phyloP scores from a whole-genome alignment of 345 rosid species.

The Ceriops zippeliana region DNA sequence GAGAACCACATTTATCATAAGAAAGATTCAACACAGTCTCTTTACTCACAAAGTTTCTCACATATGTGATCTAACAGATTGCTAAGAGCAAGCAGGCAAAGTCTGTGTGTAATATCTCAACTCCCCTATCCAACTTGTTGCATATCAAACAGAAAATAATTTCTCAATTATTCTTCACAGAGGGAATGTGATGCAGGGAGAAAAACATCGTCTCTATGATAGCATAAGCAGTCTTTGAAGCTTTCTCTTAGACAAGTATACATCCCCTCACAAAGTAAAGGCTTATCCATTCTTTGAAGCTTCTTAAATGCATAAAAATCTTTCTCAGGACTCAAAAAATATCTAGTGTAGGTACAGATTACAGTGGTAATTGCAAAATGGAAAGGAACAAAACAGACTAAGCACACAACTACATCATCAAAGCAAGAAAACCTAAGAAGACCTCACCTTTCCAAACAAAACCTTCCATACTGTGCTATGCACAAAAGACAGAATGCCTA shows the following conservation, averaged over 20 bases:
- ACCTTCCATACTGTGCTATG: conserved; percentile 99
- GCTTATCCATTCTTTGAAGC: conserved; percentile 1
- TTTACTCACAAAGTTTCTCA: too few relatives aligned
- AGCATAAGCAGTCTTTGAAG: too few relatives aligned
- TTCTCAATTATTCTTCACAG: not conserved
- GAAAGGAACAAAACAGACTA: not conserved
- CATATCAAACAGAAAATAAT: not conserved
- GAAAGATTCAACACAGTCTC: not conserved
- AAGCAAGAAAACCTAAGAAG: not conserved
- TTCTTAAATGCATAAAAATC: not conserved
- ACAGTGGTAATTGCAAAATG: not conserved
- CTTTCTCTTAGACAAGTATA: not conserved
- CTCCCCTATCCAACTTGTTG: not conserved
- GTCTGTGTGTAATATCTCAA: not conserved
- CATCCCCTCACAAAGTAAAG: not conserved
- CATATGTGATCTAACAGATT: too few relatives aligned
- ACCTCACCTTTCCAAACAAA: conserved; percentile 78
- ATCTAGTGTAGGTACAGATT: not conserved
- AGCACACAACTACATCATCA: conserved; percentile 2
- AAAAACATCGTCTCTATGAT: not conserved
- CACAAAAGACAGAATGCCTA: conserved; percentile 88
- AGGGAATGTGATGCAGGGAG: not conserved
- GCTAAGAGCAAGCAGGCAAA: too few relatives aligned
- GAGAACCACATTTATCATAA: not conserved
- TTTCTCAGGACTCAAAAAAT: not conserved